Evolutionary conservation across 345 rosid genomes (phyloP), one percentile per base, ranked within the genome.

Genomic region (Hibiscus syriacus): DNA sequence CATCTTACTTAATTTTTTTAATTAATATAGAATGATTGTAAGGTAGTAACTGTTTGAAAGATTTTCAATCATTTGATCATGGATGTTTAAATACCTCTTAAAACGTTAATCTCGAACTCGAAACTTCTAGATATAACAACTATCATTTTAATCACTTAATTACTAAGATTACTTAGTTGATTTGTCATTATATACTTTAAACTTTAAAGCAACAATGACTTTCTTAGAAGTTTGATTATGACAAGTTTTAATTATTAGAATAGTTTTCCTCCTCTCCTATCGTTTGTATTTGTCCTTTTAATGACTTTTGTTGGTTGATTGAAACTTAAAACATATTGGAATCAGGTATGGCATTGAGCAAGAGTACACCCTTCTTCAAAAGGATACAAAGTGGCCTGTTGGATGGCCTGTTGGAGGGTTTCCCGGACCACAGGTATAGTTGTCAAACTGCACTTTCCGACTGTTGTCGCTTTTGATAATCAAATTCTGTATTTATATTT

Each of bases 321-420:
- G 41, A 57, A 64, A 64, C 11, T 16, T 26, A 16, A 27, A n/a
- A 17, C 27, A 0, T 23, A 36, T 16, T 57, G 11, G 4, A 29
- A 39, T 13, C n/a, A 85, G 96, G 96, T 87, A 79, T 27, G 93
- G 93, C 6, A 90, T 90, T 39, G 96, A 90, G 76, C 93, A 90
- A 61, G 96, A 90, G 68, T 90, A 90, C 63, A 87, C 91, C 12
- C 84, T 90, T 17, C 81, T 90, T 1, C 92, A 86, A 59, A 87
- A 87, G 80, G 86, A 84, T 2, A 64, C 71, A 0, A 71, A 77
- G 5, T 90, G 97, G 94, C 94, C 94, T 0, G 52, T 90, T 0
- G 97, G 97, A 5, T 90, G 94, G 97, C 97, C 97, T 0, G 76
- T 79, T 11, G 94, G 94, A 0, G 97, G 94, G 54, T 90, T 60